Evolutionary conservation across 1,284 basidiomycete genomes (phyloP).

Genomic region (Testicularia cyperi): DNA sequence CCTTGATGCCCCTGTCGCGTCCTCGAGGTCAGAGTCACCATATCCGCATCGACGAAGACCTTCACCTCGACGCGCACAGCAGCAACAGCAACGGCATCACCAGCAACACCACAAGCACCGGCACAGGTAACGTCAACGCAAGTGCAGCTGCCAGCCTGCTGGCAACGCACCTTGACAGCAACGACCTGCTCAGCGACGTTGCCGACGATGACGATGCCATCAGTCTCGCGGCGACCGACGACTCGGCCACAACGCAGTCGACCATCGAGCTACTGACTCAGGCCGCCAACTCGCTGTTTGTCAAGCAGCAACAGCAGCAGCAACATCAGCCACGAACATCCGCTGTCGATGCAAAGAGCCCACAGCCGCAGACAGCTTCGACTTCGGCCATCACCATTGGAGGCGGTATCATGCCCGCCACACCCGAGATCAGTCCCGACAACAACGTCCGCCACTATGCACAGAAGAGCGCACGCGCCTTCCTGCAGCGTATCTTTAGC

Average conservation of each 20-base stretch:
- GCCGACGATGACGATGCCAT: background rate
- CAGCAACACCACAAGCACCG: no score
- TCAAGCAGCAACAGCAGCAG: slow-evolving; percentile 1
- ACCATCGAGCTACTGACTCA: background rate
- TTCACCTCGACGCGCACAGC: no score
- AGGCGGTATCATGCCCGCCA: slow-evolving; percentile 41
- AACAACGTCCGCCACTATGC: slow-evolving; percentile 42
- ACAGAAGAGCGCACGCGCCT: slow-evolving; percentile 38
- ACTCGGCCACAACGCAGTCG: background rate
- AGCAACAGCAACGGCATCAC: no score
- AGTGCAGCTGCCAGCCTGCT: slow-evolving; percentile 1
- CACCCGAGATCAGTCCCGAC: slow-evolving; percentile 51
- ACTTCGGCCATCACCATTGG: background rate
- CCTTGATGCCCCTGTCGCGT: slow-evolving; percentile 15
- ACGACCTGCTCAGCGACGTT: background rate
- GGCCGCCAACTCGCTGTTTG: background rate
- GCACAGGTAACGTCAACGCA: no score
- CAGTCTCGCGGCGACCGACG: background rate
- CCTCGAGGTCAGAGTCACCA: no score
- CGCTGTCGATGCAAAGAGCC: background rate
- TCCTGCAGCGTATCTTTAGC: slow-evolving; percentile 41
- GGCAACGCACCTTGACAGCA: background rate
- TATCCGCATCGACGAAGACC: no score
- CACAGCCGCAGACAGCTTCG: background rate
- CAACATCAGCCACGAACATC: background rate